Evolutionary conservation across 768 basidiomycete species (phyloP), one percentile per base, ranked within the genome.

Genomic region (Gelatoporia subvermispora): DNA sequence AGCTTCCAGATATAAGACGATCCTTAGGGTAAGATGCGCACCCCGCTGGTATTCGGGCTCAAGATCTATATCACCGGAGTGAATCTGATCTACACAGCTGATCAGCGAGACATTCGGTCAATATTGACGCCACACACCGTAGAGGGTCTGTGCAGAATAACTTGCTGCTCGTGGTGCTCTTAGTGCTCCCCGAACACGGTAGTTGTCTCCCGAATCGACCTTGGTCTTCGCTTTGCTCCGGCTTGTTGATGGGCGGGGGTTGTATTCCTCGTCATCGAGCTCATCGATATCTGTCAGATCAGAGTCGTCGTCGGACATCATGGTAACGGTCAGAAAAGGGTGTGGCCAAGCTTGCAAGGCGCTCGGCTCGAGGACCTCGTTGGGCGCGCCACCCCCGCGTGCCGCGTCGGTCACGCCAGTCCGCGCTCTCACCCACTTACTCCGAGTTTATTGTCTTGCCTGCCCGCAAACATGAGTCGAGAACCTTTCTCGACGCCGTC

Each of bases 1-100:
- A 35, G 17, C 9, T 7, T 36, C 28, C 41, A 25, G 16, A 17
- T 20, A 5, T 8, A n/a, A 2, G 13, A 41, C 10, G 22, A 13
- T 18, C 9, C 40, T 7, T 37, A n/a, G 56, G 37, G 28, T 31
- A 5, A 35, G 15, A 42, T n/a, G 45, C 63, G 15, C 45, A 82
- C 84, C 87, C 60, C 87, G 77, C 59, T 90, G 88, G 59, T 90
- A 90, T 35, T 88, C 88, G 0, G 87, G 83, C 37, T 88, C 79
- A 8, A 88, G 65, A 57, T 85, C 71, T 43, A 91, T 84, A 46
- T 86, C 83, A 2, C 68, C 68, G n/a, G 65, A 69, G 43, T 74
- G 64, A 28, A 88, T 77, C 62, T 88, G 84, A 45, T 86, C 86
- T 87, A 55, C 11, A 28, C 28, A 17, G 15, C 20, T 8, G 15